Evolutionary conservation across 768 basidiomycete species (phyloP).

Genomic region (Gymnopilus junonius): DNA sequence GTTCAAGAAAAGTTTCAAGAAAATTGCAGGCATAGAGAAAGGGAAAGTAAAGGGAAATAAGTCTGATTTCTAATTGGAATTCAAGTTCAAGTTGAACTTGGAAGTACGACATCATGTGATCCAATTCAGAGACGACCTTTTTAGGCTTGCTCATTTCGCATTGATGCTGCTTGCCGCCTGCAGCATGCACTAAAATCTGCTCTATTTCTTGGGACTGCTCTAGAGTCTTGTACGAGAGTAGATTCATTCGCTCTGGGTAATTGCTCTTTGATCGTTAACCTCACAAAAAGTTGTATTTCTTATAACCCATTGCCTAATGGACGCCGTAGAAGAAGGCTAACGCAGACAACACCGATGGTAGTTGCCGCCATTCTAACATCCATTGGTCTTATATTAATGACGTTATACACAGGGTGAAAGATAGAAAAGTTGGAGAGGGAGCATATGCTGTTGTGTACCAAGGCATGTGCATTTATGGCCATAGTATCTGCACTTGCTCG

Average conservation of each 20-base stretch:
- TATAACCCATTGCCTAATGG: slow-evolving; percentile 58
- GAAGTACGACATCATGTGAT: slow-evolving; percentile 8
- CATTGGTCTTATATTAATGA: background rate
- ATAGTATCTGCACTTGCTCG: background rate
- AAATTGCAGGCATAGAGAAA: slow-evolving; percentile 3
- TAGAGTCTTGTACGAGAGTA: background rate
- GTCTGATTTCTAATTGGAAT: background rate
- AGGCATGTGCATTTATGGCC: slow-evolving; percentile 54
- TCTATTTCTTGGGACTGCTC: background rate
- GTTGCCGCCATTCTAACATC: background rate
- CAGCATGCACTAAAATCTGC: slow-evolving; percentile 12
- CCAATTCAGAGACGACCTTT: background rate
- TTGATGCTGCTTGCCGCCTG: slow-evolving; percentile 9
- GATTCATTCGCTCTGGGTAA: background rate
- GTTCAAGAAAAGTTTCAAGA: background rate
- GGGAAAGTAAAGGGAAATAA: background rate
- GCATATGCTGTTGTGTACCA: slow-evolving; percentile 96
- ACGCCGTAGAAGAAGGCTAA: slow-evolving; percentile 85
- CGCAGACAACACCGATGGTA: slow-evolving; percentile 50
- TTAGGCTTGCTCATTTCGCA: slow-evolving; percentile 6
- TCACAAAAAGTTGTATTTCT: background rate
- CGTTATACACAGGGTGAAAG: slow-evolving; percentile 62
- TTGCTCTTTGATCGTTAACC: background rate
- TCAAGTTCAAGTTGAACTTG: slow-evolving; percentile 7
- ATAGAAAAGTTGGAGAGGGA: slow-evolving; percentile 87